A percentile compares a stretch with the other conserved stretches of the same genome.
phyloP scores from a whole-genome alignment of 345 rosid species.

The Hibiscus tridactylites region DNA sequence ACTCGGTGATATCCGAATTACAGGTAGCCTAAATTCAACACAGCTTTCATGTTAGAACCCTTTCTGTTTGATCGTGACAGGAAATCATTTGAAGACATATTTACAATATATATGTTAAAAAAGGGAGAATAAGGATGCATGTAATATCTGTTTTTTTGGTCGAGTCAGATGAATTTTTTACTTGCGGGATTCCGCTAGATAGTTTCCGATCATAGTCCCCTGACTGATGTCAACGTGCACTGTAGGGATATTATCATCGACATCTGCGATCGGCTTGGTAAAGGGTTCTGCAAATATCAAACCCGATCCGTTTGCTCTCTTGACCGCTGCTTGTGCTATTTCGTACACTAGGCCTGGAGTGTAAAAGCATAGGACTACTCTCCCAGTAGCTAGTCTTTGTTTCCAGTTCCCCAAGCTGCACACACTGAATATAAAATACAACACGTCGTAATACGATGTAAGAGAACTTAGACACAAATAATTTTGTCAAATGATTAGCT shows the following conservation, averaged over 20 bases:
- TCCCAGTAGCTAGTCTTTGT: slow-evolving; percentile 30
- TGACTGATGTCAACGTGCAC: slow-evolving; percentile 41
- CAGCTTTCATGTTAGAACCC: neutral
- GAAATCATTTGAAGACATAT: neutral
- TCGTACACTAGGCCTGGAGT: slow-evolving; percentile 32
- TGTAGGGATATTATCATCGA: slow-evolving; percentile 45
- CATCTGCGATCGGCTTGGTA: slow-evolving; percentile 36
- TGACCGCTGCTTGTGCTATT: slow-evolving; percentile 47
- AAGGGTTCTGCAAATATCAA: slow-evolving; percentile 51
- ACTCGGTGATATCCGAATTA: slow-evolving; percentile 33
- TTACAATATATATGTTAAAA: neutral
- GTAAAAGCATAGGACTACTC: slow-evolving; percentile 49
- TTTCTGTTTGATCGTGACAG: neutral
- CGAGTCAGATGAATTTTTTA: slow-evolving; percentile 9
- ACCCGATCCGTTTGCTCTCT: slow-evolving; percentile 35
- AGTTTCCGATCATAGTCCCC: slow-evolving; percentile 44
- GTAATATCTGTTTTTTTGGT: neutral
- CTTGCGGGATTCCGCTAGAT: slow-evolving; percentile 31
- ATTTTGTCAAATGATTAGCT: neutral
- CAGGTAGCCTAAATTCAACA: slow-evolving; percentile 32
- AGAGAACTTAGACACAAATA: neutral
- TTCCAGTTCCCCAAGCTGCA: slow-evolving; percentile 36
- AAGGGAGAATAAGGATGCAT: neutral
- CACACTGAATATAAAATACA: slow-evolving; percentile 19
- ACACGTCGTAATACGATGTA: neutral